Percentiles rank a stretch among this genome's conserved stretches.
phyloP scores from a whole-genome alignment of 1,284 basidiomycete genomes.

The Cryptococcus depauperatus region DNA sequence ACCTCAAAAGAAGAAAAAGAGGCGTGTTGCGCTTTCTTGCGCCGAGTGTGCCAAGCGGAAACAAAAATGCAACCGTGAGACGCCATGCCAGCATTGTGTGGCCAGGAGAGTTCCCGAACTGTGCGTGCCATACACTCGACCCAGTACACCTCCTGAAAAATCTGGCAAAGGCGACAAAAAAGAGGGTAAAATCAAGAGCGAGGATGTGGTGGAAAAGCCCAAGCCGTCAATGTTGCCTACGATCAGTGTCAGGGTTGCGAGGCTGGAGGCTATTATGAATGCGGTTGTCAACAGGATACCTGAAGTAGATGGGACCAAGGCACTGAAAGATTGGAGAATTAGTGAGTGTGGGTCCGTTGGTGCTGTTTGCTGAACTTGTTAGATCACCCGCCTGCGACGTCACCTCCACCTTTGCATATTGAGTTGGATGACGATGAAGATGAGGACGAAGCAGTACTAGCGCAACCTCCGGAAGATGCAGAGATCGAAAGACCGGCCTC shows the following conservation, averaged over 20 bases:
- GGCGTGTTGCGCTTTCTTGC: constrained; percentile 35
- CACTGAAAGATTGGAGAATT: constrained; percentile 33
- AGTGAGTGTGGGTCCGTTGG: constrained; percentile 21
- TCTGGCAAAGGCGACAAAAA: constrained; percentile 2
- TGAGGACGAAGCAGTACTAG: not conserved
- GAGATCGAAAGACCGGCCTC: constrained; percentile 6
- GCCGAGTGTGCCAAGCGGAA: constrained; percentile 42
- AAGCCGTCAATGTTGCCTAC: constrained; percentile 24
- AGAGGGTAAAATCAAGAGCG: constrained; percentile 1
- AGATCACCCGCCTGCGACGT: constrained; percentile 32
- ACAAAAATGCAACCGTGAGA: constrained; percentile 42
- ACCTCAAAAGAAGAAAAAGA: constrained; percentile 39
- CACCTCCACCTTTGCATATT: constrained; percentile 17
- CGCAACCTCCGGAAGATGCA: not conserved
- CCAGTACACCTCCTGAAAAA: constrained; percentile 12
- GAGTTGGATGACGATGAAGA: constrained; percentile 7
- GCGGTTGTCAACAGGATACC: constrained; percentile 32
- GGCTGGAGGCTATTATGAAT: constrained; percentile 37
- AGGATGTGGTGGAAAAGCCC: constrained; percentile 1
- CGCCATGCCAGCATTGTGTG: constrained; percentile 40
- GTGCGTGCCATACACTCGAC: constrained; percentile 28
- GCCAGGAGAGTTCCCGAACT: constrained; percentile 35
- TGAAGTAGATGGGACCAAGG: constrained; percentile 25
- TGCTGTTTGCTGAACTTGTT: not conserved
- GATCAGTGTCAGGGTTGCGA: constrained; percentile 22